phyloP scores from a whole-genome alignment of 768 basidiomycete species.

The Panaeolus cyanescens region DNA sequence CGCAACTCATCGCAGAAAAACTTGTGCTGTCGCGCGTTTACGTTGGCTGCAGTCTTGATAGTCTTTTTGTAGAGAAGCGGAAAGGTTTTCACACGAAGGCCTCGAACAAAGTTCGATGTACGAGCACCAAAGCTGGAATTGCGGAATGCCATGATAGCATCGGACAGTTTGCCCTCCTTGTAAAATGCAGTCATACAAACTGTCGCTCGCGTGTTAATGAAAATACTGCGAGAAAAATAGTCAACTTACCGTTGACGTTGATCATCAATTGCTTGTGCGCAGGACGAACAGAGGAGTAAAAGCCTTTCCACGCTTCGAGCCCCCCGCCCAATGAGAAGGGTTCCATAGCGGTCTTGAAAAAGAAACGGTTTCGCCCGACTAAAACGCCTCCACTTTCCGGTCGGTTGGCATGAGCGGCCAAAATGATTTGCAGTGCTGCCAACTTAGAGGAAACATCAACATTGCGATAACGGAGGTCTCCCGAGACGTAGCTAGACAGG shows the following conservation, averaged over 20 bases:
- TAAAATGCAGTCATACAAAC: slow-evolving; percentile 66
- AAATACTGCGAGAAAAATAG: slow-evolving; percentile 21
- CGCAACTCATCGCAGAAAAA: slow-evolving; percentile 64
- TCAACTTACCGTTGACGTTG: slow-evolving; percentile 58
- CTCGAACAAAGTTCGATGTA: slow-evolving; percentile 57
- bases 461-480: slow-evolving; percentile 51
- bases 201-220: slow-evolving; percentile 17
- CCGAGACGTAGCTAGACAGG: slow-evolving; percentile 51
- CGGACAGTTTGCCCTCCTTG: slow-evolving; percentile 62
- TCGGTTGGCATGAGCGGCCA: slow-evolving; percentile 56
- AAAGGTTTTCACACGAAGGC: slow-evolving; percentile 64
- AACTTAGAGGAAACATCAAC: slow-evolving; percentile 61
- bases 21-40: slow-evolving; percentile 46
- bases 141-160: slow-evolving; percentile 57
- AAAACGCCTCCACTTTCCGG: slow-evolving; percentile 56
- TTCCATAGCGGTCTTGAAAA: slow-evolving; percentile 53
- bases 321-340: slow-evolving; percentile 55
- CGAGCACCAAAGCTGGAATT: slow-evolving; percentile 61
- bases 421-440: slow-evolving; percentile 64
- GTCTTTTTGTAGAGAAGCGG: slow-evolving; percentile 80
- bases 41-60: slow-evolving; percentile 53
- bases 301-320: slow-evolving; percentile 57
- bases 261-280: slow-evolving; percentile 60
- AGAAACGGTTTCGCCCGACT: slow-evolving; percentile 68
- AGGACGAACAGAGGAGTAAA: slow-evolving; percentile 62